These are phyloP conservation scores for Syzygium oleosum DNA, from an alignment of 345 rosid species.

Conservation along the genomic window DNA sequence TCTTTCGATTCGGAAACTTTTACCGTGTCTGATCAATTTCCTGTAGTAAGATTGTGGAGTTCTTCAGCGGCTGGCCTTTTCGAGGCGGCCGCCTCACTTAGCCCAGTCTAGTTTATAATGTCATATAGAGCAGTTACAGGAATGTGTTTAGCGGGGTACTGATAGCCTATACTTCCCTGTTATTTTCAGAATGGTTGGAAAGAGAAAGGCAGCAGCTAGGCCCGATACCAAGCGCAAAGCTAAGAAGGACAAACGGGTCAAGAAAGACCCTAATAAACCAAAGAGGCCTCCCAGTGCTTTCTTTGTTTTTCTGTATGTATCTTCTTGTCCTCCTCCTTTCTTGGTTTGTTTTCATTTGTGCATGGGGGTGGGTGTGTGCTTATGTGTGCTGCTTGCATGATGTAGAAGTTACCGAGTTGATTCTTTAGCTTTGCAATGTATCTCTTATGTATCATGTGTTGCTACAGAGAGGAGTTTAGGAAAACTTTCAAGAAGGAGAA, in stretches of 20 bases:
- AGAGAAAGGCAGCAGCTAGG: constrained; percentile 41
- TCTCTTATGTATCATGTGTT: not conserved
- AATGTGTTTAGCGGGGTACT: not conserved
- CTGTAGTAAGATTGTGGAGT: not conserved
- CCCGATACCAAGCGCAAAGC: constrained; percentile 19
- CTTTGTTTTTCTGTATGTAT: constrained; percentile 60
- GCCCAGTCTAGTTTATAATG: not conserved
- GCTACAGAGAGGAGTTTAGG: constrained; percentile 58
- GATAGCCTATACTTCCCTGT: not conserved
- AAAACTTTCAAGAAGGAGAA: constrained; percentile 57
- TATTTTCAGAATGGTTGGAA: constrained; percentile 40
- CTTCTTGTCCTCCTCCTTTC: not conserved
- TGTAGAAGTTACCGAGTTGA: not conserved
- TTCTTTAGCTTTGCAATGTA: not conserved
- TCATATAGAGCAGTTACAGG: not conserved
- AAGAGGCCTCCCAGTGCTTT: constrained; percentile 76
- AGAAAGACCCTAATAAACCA: constrained; percentile 67
- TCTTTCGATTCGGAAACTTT: not conserved
- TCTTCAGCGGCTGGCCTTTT: not conserved
- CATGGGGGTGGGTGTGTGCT: not conserved
- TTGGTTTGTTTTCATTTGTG: not conserved
- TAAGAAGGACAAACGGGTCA: constrained; percentile 26
- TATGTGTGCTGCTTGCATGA: not conserved
- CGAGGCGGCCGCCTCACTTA: not conserved
- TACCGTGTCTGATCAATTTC: not conserved